Base-by-base conservation (phyloP, 139 green algal species). In the Volvox africanus region DNA sequence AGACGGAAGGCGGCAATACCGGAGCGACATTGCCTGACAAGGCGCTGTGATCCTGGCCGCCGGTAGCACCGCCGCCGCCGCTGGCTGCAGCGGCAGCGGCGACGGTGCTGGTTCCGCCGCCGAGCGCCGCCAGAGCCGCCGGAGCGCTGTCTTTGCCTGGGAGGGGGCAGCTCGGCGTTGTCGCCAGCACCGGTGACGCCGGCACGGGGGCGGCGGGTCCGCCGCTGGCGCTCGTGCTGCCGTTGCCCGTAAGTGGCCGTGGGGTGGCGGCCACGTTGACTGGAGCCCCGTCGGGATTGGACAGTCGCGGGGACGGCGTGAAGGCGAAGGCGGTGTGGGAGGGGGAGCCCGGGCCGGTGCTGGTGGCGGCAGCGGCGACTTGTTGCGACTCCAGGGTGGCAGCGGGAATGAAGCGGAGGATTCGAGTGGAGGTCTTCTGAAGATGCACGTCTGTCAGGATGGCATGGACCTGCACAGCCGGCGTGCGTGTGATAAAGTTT, bases 361-460 rank as follows among this genome's bases (percentile, higher is more conserved):
- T 67, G 65, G 82, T 33, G 16, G 26, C 24, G 65, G 22, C 82
- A 16, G 65, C 82, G 19, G 86, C 86, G 17, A 32, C 50, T 32
- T 65, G 71, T 55, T 80, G 71, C 71, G 71, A 50, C 19, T 90
- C 86, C 71, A 90, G 50, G 1, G 71, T 69, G 86, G 86, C 44
- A 20, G 71, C 26, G 86, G 86, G 86, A 32, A 84, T n/a, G 71
- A 90, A 90, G 86, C 86, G 86, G 44, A 90, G 86, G 21, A 90
- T 73, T 18, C 73, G 71, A 1, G 86, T 84, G 37, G 86, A 90
- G 71, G 71, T 83, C 73, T 83, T 90, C 86, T 90, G 86, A 28
- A 90, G 86, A 55, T 90, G 86, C 26, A 90, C 86, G 86, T 90
- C 86, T 5, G 86, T 90, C 1, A 90, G 86, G 50, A 90, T 90